A percentile compares a stretch with the other conserved stretches of the same genome.
These are phyloP conservation scores for Clitopilus hobsonii DNA, from an alignment of 768 basidiomycete genomes.

Conservation along the genomic window DNA sequence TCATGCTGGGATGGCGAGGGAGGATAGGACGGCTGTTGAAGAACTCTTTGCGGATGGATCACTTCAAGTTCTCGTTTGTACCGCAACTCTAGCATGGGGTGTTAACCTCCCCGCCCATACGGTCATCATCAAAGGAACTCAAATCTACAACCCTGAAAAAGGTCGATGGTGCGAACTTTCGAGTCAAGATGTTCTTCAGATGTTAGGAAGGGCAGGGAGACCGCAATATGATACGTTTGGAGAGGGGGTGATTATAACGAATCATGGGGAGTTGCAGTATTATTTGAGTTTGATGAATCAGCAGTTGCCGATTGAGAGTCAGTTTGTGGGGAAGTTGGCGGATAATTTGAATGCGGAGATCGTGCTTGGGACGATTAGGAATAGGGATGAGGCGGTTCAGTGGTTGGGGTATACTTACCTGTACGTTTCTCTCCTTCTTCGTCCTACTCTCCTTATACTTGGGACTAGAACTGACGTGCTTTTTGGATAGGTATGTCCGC, in stretches of 20 bases:
- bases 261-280: conserved; percentile 95
- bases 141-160: conserved; percentile 99
- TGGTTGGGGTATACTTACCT: conserved; percentile 96
- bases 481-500: conserved; percentile 71
- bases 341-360: conserved; percentile 98
- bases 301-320: conserved; percentile 95
- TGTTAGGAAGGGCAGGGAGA: conserved; percentile 96
- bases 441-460: conserved; percentile 3
- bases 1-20: conserved; percentile 93
- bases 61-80: conserved; percentile 92
- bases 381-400: conserved; percentile 94
- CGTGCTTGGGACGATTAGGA: conserved; percentile 90
- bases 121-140: conserved; percentile 99
- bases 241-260: conserved; percentile 98
- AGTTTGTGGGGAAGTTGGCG: conserved; percentile 87
- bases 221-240: conserved; percentile 97
- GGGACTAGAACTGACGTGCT: conserved; percentile 8
- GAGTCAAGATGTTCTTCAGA: conserved; percentile 94
- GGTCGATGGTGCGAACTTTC: conserved; percentile 96
- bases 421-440: conserved; percentile 38
- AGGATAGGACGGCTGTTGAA: conserved; percentile 89
- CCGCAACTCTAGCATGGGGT: conserved; percentile 98
- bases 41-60: conserved; percentile 91
- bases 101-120: conserved; percentile 97
- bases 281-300: conserved; percentile 94